Conservation (phyloP, 345 rosid species). For the Citrus cavaleriei region DNA sequence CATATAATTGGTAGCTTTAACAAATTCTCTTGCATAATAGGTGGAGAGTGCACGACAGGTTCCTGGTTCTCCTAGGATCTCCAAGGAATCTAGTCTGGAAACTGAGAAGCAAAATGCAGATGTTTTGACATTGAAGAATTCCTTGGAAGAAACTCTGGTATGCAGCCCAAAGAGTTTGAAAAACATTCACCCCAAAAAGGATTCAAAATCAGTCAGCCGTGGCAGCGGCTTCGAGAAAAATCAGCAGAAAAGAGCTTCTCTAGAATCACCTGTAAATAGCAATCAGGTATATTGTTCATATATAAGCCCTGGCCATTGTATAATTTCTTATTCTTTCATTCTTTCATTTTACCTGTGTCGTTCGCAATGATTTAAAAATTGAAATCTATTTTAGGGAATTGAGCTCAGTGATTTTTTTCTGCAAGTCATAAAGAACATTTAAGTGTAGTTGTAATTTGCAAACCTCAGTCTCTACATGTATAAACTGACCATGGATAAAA, state of each 20-base stretch:
- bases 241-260: constrained; percentile 21
- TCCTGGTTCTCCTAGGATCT: constrained; percentile 25
- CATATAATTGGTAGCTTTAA: background rate
- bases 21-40: constrained; percentile 25
- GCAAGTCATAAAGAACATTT: no score
- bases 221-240: constrained; percentile 9
- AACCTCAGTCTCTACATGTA: no score
- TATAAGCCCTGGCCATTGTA: background rate
- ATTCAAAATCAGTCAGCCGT: no score
- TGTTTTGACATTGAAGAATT: constrained; percentile 22
- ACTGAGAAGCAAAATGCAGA: constrained; percentile 21
- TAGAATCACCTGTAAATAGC: constrained; percentile 24
- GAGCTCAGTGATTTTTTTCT: no score
- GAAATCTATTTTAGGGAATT: background rate
- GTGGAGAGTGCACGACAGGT: constrained; percentile 33
- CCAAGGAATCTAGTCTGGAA: constrained; percentile 36
- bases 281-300: constrained; percentile 32
- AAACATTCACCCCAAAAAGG: background rate
- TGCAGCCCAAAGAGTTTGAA: constrained; percentile 17
- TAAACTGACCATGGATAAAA: no score
- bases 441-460: no score
- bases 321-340: background rate
- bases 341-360: background rate
- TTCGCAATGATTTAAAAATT: background rate
- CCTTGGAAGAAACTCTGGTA: constrained; percentile 17